Conservation (phyloP, 371 early-diverging fungal species). For the Lichtheimia corymbifera region DNA sequence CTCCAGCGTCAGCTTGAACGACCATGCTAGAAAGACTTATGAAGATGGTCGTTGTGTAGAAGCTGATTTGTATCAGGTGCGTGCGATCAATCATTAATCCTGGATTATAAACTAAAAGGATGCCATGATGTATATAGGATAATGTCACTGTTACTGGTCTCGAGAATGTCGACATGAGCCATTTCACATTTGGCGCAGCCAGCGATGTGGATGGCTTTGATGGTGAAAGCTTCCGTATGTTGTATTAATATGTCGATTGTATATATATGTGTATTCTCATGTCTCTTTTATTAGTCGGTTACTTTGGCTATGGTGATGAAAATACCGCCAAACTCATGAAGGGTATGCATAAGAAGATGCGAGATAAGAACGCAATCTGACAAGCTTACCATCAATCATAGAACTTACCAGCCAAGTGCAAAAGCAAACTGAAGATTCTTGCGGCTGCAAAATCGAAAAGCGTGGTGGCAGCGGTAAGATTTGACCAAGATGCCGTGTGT, state of each 20-base stretch:
- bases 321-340: neutral
- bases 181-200: conserved; percentile 5
- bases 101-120: neutral
- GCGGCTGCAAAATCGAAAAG: neutral
- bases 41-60: neutral
- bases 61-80: neutral
- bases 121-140: neutral
- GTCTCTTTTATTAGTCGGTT: neutral
- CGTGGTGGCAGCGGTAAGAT: neutral
- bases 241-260: neutral
- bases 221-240: neutral
- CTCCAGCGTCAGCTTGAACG: neutral
- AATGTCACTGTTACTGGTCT: neutral
- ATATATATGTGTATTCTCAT: no score
- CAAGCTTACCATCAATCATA: neutral
- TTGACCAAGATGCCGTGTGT: neutral
- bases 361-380: neutral
- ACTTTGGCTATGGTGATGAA: neutral
- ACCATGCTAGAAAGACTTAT: neutral
- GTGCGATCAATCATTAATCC: neutral
- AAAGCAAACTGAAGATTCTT: neutral
- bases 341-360: neutral
- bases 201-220: conserved; percentile 1
- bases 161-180: neutral
- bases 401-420: neutral